These are phyloP conservation scores for Glycyrrhiza uralensis DNA, from an alignment of 306 rosid species.

Conservation along the genomic window DNA sequence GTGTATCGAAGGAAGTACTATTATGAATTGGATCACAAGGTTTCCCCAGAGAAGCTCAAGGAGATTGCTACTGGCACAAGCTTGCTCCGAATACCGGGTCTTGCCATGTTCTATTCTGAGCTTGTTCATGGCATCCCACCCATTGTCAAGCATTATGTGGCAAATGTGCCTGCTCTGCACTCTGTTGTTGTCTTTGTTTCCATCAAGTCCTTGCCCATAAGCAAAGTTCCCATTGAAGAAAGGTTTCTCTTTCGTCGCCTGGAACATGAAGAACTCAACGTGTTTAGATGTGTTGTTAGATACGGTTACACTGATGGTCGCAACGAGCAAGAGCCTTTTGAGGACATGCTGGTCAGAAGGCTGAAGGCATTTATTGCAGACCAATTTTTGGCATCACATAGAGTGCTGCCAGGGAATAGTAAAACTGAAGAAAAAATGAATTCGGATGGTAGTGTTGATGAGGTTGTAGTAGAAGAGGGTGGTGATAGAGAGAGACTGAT, in stretches of 20 bases:
- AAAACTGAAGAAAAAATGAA: background rate
- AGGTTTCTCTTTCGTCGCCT: constrained; percentile 54
- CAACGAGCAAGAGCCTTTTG: constrained; percentile 57
- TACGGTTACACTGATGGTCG: constrained; percentile 64
- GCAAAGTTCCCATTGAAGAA: constrained; percentile 55
- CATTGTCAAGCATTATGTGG: constrained; percentile 64
- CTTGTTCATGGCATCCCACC: constrained; percentile 89
- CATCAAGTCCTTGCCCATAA: constrained; percentile 61
- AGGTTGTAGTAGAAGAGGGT: background rate
- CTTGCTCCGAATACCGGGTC: constrained; percentile 37
- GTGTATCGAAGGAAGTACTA: constrained; percentile 60
- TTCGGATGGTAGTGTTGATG: no score
- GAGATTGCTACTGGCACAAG: constrained; percentile 20
- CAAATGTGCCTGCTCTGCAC: constrained; percentile 63
- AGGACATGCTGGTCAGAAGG: constrained; percentile 42
- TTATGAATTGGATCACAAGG: constrained; percentile 51
- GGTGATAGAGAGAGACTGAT: background rate
- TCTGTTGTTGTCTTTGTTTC: constrained; percentile 56
- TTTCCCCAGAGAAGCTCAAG: constrained; percentile 46
- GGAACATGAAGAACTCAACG: constrained; percentile 44
- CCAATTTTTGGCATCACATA: constrained; percentile 12
- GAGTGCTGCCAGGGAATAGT: background rate
- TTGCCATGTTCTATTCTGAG: constrained; percentile 70
- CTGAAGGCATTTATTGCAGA: constrained; percentile 41
- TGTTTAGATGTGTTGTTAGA: constrained; percentile 61